Percentiles rank a stretch among this genome's conserved stretches.
These are phyloP conservation scores for Buddleja alternifolia DNA, from an alignment of 257 asterid genomes.

Conservation along the genomic window DNA sequence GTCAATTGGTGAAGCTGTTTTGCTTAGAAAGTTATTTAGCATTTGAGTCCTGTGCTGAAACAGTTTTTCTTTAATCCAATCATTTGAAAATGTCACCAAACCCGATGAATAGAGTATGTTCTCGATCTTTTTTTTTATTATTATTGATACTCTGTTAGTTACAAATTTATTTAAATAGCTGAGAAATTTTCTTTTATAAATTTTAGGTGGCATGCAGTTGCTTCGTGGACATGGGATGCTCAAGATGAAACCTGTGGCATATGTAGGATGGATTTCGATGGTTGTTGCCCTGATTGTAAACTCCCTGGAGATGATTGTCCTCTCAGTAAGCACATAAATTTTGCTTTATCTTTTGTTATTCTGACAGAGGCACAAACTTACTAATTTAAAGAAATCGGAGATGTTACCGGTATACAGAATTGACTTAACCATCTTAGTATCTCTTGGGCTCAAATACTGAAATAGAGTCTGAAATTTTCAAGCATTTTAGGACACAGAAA, in stretches of 20 bases:
- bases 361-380: too few relatives aligned
- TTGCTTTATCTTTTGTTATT: background rate
- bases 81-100: constrained; percentile 30
- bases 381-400: too few relatives aligned
- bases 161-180: constrained; percentile 4
- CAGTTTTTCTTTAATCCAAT: constrained; percentile 52
- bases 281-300: constrained; percentile 90
- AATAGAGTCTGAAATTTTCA: too few relatives aligned
- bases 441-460: too few relatives aligned
- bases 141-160: background rate
- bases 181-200: background rate
- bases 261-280: constrained; percentile 91
- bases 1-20: background rate
- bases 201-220: constrained; percentile 84
- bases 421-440: too few relatives aligned
- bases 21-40: background rate
- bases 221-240: constrained; percentile 99
- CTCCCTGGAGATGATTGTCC: constrained; percentile 96
- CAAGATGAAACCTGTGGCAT: constrained; percentile 96
- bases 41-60: background rate
- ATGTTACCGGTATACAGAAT: too few relatives aligned
- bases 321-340: constrained; percentile 48
- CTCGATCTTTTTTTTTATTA: constrained; percentile 20
- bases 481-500: too few relatives aligned
- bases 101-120: constrained; percentile 67